Conservation (phyloP, 2,329 filamentous ascomycete genomes). For the Dactylellina parvicollis region DNA sequence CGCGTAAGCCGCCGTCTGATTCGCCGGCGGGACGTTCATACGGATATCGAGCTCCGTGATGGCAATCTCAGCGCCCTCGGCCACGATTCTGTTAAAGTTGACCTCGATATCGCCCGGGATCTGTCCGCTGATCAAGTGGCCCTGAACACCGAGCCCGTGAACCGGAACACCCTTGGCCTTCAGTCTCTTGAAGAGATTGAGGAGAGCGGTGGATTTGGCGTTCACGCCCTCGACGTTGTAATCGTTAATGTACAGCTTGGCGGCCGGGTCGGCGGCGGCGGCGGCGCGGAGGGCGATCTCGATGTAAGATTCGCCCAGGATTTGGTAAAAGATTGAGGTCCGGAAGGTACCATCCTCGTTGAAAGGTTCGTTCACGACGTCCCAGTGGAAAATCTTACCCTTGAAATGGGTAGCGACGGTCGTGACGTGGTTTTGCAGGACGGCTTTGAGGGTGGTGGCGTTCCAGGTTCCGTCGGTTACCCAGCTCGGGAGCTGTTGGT, state of each 20-base stretch:
- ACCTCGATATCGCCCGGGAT: conserved; percentile 47
- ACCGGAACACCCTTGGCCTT: conserved; percentile 62
- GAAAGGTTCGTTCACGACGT: conserved; percentile 75
- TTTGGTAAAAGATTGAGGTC: conserved; percentile 67
- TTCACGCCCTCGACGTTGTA: conserved; percentile 70
- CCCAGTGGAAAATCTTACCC: conserved; percentile 72
- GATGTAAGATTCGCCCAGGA: conserved; percentile 69
- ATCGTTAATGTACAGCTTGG: conserved; percentile 73
- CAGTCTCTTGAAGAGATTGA: conserved; percentile 63
- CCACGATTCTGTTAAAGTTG: conserved; percentile 66
- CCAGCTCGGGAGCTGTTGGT: conserved; percentile 60
- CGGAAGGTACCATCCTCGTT: conserved; percentile 66
- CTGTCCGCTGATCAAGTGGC: conserved; percentile 69
- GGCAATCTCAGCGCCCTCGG: conserved; percentile 68
- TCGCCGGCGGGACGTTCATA: conserved; percentile 64
- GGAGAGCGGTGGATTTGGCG: conserved; percentile 64
- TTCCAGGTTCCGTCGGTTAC: conserved; percentile 55
- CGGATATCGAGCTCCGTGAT: conserved; percentile 73
- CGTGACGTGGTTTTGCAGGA: conserved; percentile 71
- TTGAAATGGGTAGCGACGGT: conserved; percentile 69
- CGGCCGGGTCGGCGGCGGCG: conserved; percentile 66
- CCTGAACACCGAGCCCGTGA: conserved; percentile 72
- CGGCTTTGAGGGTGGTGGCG: conserved; percentile 65
- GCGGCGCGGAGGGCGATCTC: conserved; percentile 69
- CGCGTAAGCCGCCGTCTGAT: conserved; percentile 59